Evolutionary conservation across 2,329 filamentous ascomycete species (phyloP).

Genomic region (Colletotrichum sp.): DNA sequence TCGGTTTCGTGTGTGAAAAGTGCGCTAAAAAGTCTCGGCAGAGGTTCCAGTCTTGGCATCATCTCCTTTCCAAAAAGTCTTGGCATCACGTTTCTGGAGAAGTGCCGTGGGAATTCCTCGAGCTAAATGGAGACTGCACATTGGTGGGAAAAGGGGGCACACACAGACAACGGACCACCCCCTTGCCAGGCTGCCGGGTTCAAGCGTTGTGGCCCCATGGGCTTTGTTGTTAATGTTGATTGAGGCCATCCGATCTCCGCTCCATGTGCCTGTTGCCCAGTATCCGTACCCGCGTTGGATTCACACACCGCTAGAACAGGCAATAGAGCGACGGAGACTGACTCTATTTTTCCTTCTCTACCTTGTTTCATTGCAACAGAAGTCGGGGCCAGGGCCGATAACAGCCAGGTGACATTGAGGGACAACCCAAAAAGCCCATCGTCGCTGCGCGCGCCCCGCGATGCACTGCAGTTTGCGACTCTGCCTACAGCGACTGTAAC

Average conservation of each 20-base stretch:
- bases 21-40: neutral
- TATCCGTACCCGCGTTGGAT: neutral
- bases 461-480: neutral
- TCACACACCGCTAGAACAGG: neutral
- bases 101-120: neutral
- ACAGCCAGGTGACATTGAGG: neutral
- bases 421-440: neutral
- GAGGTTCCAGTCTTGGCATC: neutral
- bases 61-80: slow-evolving; percentile 12
- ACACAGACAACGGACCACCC: neutral
- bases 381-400: neutral
- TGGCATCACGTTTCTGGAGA: neutral
- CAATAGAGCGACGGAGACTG: neutral
- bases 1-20: neutral
- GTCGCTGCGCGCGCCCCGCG: neutral
- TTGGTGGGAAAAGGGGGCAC: neutral
- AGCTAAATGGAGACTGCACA: neutral
- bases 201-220: neutral
- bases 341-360: neutral
- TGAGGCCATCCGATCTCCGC: neutral
- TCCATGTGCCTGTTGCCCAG: neutral
- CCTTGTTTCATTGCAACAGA: neutral
- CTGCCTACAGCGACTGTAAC: neutral
- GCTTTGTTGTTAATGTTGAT: neutral
- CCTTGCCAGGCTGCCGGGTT: slow-evolving; percentile 2